Base-by-base conservation (phyloP, 2,329 filamentous ascomycete genomes). In the Drechslerella stenobrocha region DNA sequence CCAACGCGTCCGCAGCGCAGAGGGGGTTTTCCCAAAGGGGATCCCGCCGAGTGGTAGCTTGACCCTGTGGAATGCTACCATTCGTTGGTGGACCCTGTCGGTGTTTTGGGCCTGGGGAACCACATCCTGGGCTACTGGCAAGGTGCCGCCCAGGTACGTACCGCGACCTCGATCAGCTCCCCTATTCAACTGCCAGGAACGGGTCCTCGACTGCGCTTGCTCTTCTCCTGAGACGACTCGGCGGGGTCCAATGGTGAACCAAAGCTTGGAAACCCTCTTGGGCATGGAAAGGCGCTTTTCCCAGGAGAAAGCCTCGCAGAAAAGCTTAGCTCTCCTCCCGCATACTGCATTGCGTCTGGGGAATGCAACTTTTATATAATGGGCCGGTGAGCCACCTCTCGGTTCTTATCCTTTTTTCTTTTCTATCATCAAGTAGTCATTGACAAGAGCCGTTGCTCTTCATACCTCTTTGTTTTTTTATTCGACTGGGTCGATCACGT, bases 401-500 rank as follows among this genome's bases (percentile, higher is more conserved):
- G 42, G 44, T 24, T 50, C 48, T 34, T 32, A 18, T 45, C 51
- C 47, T 57, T 58, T 34, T 59, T 24, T 34, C 48, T 57, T 50
- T 20, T 30, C 53, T n/a, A 67, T 67, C 63, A 59, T 34, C 63
- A 55, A 55, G 34, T 55, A 67, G 63, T 56, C 35, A 13, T 67
- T 42, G 55, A 67, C 63, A 34, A n/a, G 63, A 67, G 63, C 55
- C 40, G 57, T 47, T 50, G 63, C 63, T 67, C 55, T 44, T 51
- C 44, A 2, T 23, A 47, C 37, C 37, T 42, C 15, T 37, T 24
- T 24, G 9, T 51, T 6, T 37, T 53, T 42, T 35, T 53, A 13
- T 56, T 67, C 63, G 63, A 67, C 63, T 67, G 63, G 63, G 50
- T 67, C 63, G 63, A 67, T 67, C 55, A 67, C 63, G 55, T 67